phyloP scores from a whole-genome alignment of 106 monocot species.

The Allium cepa region DNA sequence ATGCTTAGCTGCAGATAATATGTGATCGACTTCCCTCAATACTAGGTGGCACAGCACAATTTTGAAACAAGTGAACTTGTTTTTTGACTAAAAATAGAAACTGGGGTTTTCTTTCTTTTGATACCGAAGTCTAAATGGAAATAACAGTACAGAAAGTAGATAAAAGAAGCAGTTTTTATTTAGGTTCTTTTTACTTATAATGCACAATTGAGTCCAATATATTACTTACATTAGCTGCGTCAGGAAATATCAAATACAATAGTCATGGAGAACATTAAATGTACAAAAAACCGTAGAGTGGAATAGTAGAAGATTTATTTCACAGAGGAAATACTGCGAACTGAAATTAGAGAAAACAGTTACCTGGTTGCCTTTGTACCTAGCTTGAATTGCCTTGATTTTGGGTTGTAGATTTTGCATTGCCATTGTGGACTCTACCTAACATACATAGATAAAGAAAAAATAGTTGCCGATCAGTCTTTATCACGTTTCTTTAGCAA shows the following conservation, averaged over 20 bases:
- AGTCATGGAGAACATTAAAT: neutral
- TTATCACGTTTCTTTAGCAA: too few relatives aligned
- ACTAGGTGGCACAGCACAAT: too few relatives aligned
- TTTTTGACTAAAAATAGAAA: too few relatives aligned
- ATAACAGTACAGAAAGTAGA: too few relatives aligned
- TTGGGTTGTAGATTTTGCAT: slow-evolving; percentile 99
- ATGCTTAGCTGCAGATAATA: too few relatives aligned
- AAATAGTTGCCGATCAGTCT: neutral
- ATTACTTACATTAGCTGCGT: neutral
- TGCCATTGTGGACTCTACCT: slow-evolving; percentile 92
- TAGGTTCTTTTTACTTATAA: too few relatives aligned
- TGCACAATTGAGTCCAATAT: too few relatives aligned
- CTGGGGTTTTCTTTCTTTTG: too few relatives aligned
- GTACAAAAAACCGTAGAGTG: neutral
- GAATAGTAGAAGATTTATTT: neutral
- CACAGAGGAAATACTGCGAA: neutral
- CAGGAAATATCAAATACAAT: neutral
- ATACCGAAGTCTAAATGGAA: too few relatives aligned
- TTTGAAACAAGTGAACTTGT: too few relatives aligned
- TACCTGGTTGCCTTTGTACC: slow-evolving; percentile 95
- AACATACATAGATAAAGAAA: slow-evolving; percentile 1
- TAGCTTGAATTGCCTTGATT: slow-evolving; percentile 86
- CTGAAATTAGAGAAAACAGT: neutral
- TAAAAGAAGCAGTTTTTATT: too few relatives aligned
- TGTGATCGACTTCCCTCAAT: too few relatives aligned